Evolutionary conservation across 164 flowering plant species (phyloP).

Genomic region (Vitis rotundifolia): DNA sequence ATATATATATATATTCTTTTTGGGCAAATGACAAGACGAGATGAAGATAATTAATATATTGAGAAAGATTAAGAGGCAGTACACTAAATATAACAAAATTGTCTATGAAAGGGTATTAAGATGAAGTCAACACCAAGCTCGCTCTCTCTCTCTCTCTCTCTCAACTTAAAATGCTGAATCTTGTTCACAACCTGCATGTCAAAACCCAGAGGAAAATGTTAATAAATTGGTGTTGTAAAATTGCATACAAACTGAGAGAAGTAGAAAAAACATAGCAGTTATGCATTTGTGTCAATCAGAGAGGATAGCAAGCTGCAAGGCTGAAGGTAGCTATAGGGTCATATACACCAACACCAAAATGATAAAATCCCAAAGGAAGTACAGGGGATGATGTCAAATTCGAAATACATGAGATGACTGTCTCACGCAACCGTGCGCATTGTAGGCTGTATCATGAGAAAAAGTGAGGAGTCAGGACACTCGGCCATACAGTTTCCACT

Average conservation of each 20-base stretch:
- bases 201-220: not conserved
- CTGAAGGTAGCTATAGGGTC: too few species aligned
- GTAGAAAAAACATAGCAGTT: too few species aligned
- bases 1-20: not conserved
- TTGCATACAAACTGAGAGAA: too few species aligned
- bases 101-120: not conserved
- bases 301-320: too few species aligned
- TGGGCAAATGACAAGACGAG: not conserved
- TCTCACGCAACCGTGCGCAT: constrained; percentile 15
- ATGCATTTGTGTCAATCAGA: too few species aligned
- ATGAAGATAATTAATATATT: not conserved
- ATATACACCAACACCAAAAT: too few species aligned
- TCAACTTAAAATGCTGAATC: not conserved
- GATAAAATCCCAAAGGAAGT: not conserved
- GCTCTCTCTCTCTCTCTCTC: constrained; percentile 1
- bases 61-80: not conserved
- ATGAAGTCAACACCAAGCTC: not conserved
- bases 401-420: not conserved
- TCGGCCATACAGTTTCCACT: not conserved
- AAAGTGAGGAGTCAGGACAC: not conserved
- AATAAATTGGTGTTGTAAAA: not conserved
- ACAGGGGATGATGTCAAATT: not conserved
- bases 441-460: constrained; percentile 8
- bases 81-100: not conserved
- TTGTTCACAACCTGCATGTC: not conserved